Conservation (phyloP, 192 early-diverging fungal species). For the Phlyctochytrium bullatum region DNA sequence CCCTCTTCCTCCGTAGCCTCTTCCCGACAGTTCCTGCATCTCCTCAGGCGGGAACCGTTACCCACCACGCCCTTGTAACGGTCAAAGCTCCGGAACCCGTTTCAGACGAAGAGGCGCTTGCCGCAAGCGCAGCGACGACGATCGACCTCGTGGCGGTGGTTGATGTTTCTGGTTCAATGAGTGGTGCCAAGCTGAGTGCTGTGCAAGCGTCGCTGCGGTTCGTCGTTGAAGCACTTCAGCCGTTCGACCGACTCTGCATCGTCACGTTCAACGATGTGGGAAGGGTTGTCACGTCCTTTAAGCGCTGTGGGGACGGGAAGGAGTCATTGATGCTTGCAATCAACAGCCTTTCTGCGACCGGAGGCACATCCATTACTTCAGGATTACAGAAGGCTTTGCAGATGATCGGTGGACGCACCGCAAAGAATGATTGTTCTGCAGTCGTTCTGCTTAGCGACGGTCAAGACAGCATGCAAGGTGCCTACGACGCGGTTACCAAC, state of each 20-base stretch:
- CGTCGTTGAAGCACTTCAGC: constrained; percentile 1
- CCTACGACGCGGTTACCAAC: constrained; percentile 4
- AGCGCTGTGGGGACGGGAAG: background rate
- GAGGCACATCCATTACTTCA: constrained; percentile 9
- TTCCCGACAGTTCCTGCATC: background rate
- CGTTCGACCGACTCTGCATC: constrained; percentile 16
- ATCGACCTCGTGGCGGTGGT: constrained; percentile 20
- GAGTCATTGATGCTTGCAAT: background rate
- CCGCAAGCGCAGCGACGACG: background rate
- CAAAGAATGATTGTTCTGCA: constrained; percentile 8
- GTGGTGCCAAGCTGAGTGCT: constrained; percentile 1
- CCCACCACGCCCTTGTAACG: background rate
- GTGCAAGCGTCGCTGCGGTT: constrained; percentile 14
- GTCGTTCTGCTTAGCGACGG: constrained; percentile 21
- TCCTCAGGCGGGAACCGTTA: background rate
- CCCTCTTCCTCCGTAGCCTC: no score
- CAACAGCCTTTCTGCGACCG: background rate
- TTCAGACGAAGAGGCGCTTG: background rate
- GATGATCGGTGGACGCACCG: constrained; percentile 1
- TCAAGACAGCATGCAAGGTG: background rate
- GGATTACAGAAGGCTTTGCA: background rate
- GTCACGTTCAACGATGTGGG: constrained; percentile 8
- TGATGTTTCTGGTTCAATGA: constrained; percentile 25
- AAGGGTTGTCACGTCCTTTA: constrained; percentile 4
- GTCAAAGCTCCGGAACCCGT: background rate